Evolutionary conservation across 768 basidiomycete species (phyloP).

Genomic region (Hortiboletus flavorubellus): DNA sequence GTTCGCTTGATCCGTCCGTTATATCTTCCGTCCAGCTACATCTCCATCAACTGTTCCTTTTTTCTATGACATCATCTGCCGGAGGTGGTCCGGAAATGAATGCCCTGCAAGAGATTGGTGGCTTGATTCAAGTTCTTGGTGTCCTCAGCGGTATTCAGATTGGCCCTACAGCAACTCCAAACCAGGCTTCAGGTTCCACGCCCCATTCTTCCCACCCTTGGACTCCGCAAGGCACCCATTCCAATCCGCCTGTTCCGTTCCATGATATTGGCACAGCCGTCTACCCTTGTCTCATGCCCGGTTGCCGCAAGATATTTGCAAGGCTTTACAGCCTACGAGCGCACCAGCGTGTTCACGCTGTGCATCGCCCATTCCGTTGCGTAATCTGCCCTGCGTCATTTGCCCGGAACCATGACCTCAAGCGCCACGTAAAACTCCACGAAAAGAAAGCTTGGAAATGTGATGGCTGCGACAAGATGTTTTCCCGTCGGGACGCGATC

Average conservation of each 20-base stretch:
- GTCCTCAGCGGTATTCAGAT: conserved; percentile 79
- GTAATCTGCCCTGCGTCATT: conserved; percentile 68
- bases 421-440: conserved; percentile 71
- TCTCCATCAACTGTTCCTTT: conserved; percentile 75
- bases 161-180: conserved; percentile 34
- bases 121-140: conserved; percentile 80
- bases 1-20: conserved; percentile 51
- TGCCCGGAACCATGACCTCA: conserved; percentile 75
- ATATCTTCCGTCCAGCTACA: conserved; percentile 70
- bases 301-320: conserved; percentile 67
- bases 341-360: conserved; percentile 65
- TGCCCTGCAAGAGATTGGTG: conserved; percentile 69
- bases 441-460: conserved; percentile 74
- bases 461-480: conserved; percentile 67
- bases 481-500: conserved; percentile 76
- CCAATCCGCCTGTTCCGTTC: conserved; percentile 27
- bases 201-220: conserved; percentile 33
- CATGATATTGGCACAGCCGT: conserved; percentile 68
- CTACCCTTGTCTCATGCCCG: conserved; percentile 68
- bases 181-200: conserved; percentile 29
- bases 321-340: conserved; percentile 66
- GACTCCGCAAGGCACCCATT: conserved; percentile 22
- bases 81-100: conserved; percentile 51
- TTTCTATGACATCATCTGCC: conserved; percentile 68
- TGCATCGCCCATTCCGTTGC: conserved; percentile 65